Base-by-base conservation (phyloP, 148 eudicot genomes). In the Cornus kousa region DNA sequence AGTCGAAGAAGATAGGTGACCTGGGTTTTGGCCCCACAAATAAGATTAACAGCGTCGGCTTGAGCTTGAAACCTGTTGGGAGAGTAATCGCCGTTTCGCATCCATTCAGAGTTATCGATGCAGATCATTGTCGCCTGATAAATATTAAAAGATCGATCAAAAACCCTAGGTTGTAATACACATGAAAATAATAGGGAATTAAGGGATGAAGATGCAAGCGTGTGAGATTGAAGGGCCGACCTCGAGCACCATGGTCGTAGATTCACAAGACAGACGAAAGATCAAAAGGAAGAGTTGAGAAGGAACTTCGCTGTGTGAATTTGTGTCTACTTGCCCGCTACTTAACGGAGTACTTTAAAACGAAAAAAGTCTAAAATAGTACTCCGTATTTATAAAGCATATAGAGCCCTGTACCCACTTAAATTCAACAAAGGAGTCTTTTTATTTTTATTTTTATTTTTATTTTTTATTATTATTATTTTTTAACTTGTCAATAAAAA, bases 11-110 rank as follows among this genome's bases (percentile, higher is more conserved):
- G 48, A 9, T 43, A 28, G 68, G 50, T 19, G 35, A 93, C 98
- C 94, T 97, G 99, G 69, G 96, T 94, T 82, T 97, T 97, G 67
- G 99, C 97, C 48, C 99, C 97, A 65, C 99, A 95, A 0, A 97
- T 97, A 22, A 97, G 91, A 86, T 92, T 97, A 73, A 97, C 96
- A 40, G 99, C 98, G 77, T 97, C 99, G 32, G 95, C 87, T 79
- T 90, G 98, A 80, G 99, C 92, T 80, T 92, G 96, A 87, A 94
- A 90, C 75, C 98, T 80, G 35, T 76, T 87, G 8, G 98, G 91
- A 32, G 95, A 79, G 80, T 97, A 97, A 80, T 97, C 99, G 0
- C 99, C 99, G 73, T 97, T 97, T 4, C 98, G 88, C 98, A 97
- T 97, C 97, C 97, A 92, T 68, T 97, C 99, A 7, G 99, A 97